A percentile compares a stretch with the other conserved stretches of the same genome.
Conservation (phyloP, 345 rosid genomes). For the Combretum micranthum region DNA sequence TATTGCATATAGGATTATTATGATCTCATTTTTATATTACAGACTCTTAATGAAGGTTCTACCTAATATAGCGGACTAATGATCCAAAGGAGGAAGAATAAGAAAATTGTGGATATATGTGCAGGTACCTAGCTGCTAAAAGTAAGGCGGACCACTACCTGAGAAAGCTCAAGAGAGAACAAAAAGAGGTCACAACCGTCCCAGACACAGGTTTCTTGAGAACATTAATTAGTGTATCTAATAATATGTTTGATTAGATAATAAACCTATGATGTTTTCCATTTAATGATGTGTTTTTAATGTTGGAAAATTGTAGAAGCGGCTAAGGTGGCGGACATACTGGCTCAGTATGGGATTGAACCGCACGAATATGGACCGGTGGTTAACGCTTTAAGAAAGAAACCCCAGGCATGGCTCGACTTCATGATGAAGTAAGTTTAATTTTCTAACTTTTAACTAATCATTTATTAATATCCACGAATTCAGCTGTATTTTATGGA, state of each 20-base stretch:
- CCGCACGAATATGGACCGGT: constrained; percentile 82
- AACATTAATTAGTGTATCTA: no score
- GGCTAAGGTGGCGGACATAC: constrained; percentile 90
- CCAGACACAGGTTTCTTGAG: constrained; percentile 63
- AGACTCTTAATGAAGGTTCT: no score
- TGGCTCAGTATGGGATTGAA: constrained; percentile 68
- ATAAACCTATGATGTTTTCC: no score
- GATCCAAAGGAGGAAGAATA: no score
- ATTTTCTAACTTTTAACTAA: background rate
- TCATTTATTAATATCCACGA: background rate
- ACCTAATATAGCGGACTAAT: no score
- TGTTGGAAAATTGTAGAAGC: constrained; percentile 52
- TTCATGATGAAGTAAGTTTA: constrained; percentile 99
- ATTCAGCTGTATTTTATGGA: no score
- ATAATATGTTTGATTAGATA: no score
- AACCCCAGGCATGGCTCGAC: constrained; percentile 93
- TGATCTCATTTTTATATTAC: no score
- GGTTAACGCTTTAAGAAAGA: constrained; percentile 73
- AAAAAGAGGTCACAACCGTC: constrained; percentile 68
- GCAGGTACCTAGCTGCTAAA: constrained; percentile 86
- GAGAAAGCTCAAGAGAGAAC: constrained; percentile 72
- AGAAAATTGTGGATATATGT: background rate
- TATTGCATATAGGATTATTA: no score
- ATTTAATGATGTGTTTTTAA: no score
- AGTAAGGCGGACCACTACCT: constrained; percentile 88